These are phyloP conservation scores for Ilyonectria robusta DNA, from an alignment of 2,329 filamentous ascomycete genomes.

Conservation along the genomic window DNA sequence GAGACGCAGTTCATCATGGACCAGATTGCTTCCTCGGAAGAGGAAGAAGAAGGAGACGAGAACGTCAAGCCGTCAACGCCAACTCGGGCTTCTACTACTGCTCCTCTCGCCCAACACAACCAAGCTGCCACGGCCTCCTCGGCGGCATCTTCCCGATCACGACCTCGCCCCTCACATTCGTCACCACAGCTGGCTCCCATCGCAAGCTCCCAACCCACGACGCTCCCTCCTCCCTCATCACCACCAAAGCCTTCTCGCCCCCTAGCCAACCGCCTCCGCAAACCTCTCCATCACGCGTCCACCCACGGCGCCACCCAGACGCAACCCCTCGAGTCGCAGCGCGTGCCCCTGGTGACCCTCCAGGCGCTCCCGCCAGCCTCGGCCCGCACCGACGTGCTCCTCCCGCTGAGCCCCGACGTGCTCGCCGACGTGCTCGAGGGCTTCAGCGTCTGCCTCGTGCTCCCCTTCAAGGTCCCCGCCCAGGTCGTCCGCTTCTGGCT, in stretches of 20 bases:
- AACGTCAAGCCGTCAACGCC: conserved; percentile 16
- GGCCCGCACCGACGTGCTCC: conserved; percentile 67
- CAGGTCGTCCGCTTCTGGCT: conserved; percentile 75
- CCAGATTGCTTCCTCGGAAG: conserved; percentile 50
- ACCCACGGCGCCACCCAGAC: conserved; percentile 44
- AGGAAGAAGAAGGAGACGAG: conserved; percentile 31
- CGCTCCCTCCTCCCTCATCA: conserved; percentile 33
- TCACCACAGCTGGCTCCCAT: conserved; percentile 28
- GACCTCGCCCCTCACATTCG: conserved; percentile 17
- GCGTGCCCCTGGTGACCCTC: conserved; percentile 66
- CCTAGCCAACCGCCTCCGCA: conserved; percentile 39
- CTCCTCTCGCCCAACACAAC: background rate
- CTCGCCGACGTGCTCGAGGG: conserved; percentile 66
- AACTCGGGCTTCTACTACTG: conserved; percentile 13
- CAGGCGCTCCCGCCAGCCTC: conserved; percentile 63
- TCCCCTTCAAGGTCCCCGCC: conserved; percentile 68
- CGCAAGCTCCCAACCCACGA: conserved; percentile 37
- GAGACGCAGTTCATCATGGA: conserved; percentile 55
- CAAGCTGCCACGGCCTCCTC: conserved; percentile 29
- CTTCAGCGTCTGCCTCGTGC: conserved; percentile 68
- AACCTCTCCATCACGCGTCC: conserved; percentile 46
- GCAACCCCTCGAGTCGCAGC: conserved; percentile 60
- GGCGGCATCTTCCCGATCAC: conserved; percentile 31
- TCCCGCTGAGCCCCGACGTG: conserved; percentile 63
- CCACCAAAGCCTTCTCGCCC: conserved; percentile 8